Conservation (phyloP, 306 rosid genomes). For the Vicia sativa region DNA sequence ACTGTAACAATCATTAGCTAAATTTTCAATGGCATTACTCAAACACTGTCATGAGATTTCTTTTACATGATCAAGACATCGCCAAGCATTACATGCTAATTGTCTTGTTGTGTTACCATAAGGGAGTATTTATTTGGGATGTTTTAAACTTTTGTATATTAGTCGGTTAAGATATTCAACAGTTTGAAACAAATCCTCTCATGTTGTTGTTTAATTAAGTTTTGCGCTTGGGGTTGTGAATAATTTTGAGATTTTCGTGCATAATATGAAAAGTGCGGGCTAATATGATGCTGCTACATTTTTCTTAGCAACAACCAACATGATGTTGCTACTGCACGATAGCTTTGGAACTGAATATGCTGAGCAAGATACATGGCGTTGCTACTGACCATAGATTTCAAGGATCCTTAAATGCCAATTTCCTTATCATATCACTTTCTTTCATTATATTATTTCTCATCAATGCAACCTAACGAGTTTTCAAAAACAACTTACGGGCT, state of each 20-base stretch:
- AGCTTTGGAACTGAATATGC: no score
- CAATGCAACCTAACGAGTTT: no score
- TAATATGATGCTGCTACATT: no score
- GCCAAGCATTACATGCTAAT: slow-evolving; percentile 27
- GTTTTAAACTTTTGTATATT: slow-evolving; percentile 31
- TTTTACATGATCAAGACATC: slow-evolving; percentile 20
- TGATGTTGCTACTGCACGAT: no score
- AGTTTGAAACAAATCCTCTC: slow-evolving; percentile 4
- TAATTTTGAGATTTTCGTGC: not conserved
- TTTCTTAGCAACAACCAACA: no score
- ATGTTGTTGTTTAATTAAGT: slow-evolving; percentile 12
- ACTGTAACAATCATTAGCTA: slow-evolving; percentile 25
- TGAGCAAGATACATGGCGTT: no score
- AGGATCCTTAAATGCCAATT: no score
- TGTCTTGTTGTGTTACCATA: slow-evolving; percentile 37
- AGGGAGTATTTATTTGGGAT: slow-evolving; percentile 5
- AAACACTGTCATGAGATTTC: slow-evolving; percentile 27
- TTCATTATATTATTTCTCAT: no score
- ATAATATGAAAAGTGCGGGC: slow-evolving; percentile 1
- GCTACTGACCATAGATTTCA: no score
- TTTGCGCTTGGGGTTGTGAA: slow-evolving; percentile 4
- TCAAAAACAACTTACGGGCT: no score
- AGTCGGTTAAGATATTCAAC: slow-evolving; percentile 29
- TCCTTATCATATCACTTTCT: no score
- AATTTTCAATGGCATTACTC: slow-evolving; percentile 19